These are phyloP conservation scores for Kwoniella bestiolae DNA, from an alignment of 768 basidiomycete species.

Conservation along the genomic window DNA sequence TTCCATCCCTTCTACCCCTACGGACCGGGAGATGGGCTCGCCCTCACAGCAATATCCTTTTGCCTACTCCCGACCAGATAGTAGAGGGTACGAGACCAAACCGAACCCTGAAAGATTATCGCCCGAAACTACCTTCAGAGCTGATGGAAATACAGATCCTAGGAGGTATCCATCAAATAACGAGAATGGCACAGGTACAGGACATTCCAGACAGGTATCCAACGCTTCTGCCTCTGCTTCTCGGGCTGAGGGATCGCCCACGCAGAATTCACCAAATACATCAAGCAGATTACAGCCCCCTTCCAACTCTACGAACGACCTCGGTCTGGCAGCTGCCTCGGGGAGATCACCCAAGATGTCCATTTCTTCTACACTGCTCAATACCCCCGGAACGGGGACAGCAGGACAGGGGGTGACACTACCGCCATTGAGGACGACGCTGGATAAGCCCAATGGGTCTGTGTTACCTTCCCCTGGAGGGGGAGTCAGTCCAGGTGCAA, in stretches of 20 bases:
- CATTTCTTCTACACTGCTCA: conserved; percentile 23
- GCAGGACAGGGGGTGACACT: conserved; percentile 24
- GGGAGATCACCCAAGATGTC: conserved; percentile 39
- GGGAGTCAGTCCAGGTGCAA: not conserved
- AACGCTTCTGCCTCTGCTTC: not conserved
- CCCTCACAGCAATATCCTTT: conserved; percentile 19
- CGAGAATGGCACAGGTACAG: not conserved
- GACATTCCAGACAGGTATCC: conserved; percentile 19
- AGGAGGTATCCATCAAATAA: conserved; percentile 16
- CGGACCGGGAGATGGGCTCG: conserved; percentile 1
- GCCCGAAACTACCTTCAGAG: conserved; percentile 14
- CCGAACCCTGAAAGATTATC: conserved; percentile 10
- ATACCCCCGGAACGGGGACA: conserved; percentile 10
- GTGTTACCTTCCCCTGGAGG: conserved; percentile 11
- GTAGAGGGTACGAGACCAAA: conserved; percentile 8
- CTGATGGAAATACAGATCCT: conserved; percentile 15
- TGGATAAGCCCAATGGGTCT: conserved; percentile 24
- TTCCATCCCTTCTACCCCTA: conserved; percentile 8
- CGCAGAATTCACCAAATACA: conserved; percentile 16
- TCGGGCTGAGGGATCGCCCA: not conserved
- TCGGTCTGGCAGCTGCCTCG: conserved; percentile 7
- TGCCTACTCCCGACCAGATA: conserved; percentile 13
- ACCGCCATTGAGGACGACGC: conserved; percentile 36
- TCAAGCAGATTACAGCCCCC: conserved; percentile 18
- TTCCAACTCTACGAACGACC: conserved; percentile 4